Base-by-base conservation (phyloP, 1,284 basidiomycete species). In the Tilletia caries region DNA sequence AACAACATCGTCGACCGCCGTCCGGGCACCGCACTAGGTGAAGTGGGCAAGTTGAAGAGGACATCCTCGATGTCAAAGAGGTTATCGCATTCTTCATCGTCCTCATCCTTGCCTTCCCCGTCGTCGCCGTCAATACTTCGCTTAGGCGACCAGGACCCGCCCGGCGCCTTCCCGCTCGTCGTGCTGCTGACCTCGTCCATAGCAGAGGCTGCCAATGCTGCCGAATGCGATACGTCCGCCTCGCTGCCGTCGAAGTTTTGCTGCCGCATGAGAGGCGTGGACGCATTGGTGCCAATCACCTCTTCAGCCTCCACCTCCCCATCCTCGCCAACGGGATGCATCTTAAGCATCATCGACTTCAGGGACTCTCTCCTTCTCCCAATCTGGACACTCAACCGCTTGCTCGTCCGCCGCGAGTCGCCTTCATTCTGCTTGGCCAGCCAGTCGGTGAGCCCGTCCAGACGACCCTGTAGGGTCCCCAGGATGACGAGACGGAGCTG, bases 321-420 rank as follows among this genome's bases (percentile, higher is more conserved):
- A 33, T 48, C 65, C 4, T 48, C 64, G 44, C 41, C 60, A 25
- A n/a, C 44, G 3, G 23, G 52, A 27, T 29, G 18, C 23, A 72
- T 50, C 50, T 48, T 66, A 20, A 60, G 43, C 50, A 46, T 67
- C 37, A 71, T 44, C 29, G 54, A 20, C n/a, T 50, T 41, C 1
- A 71, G 37, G 54, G 69, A 46, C 0, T 62, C 52, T 32, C 50
- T 52, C 23, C 69, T 64, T 1, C 64, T 72, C 12, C 71, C 71
- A 13, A 72, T 27, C 44, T 69, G 46, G 27, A 68, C 67, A 52
- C 54, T 72, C 71, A 62, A 70, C 68, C 34, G 67, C 68, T 10
- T 70, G 46, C 34, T 66, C 67, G 23, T 54, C 60, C 23, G 66
- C 68, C n/a, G 66, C 41, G 12, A 64, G 54, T 1, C 64, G 27